Evolutionary conservation across 345 rosid genomes (phyloP).

Genomic region (Odontarrhena argentea): DNA sequence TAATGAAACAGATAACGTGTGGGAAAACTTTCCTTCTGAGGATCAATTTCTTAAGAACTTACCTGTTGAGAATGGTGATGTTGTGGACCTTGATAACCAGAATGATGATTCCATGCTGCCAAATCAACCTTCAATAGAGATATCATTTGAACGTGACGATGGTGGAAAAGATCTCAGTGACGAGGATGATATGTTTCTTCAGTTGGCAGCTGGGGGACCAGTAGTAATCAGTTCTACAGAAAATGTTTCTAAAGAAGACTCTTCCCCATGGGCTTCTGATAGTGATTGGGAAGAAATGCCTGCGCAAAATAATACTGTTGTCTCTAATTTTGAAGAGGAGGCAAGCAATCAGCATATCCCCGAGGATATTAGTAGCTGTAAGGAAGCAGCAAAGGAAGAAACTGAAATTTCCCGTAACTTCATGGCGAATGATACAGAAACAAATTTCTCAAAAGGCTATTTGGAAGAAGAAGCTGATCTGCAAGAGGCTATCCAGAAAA

Average conservation of each 20-base stretch:
- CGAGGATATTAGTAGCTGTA: slow-evolving; percentile 43
- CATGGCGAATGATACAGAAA: slow-evolving; percentile 38
- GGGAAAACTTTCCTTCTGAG: slow-evolving; percentile 43
- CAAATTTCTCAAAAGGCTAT: slow-evolving; percentile 57
- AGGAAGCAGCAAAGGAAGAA: slow-evolving; percentile 79
- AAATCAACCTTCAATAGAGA: slow-evolving; percentile 52
- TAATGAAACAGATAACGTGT: slow-evolving; percentile 34
- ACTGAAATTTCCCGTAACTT: slow-evolving; percentile 41
- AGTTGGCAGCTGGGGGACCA: slow-evolving; percentile 65
- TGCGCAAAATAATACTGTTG: slow-evolving; percentile 36
- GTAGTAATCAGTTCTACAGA: slow-evolving; percentile 46
- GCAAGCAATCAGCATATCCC: slow-evolving; percentile 41
- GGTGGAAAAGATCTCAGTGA: slow-evolving; percentile 47
- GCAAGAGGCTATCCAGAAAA: slow-evolving; percentile 87
- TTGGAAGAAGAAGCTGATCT: slow-evolving; percentile 81
- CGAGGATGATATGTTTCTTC: slow-evolving; percentile 73
- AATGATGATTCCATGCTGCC: slow-evolving; percentile 39
- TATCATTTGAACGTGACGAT: slow-evolving; percentile 75
- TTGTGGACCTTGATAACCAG: slow-evolving; percentile 43
- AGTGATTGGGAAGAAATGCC: slow-evolving; percentile 70
- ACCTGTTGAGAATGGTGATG: slow-evolving; percentile 35
- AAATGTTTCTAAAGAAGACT: slow-evolving; percentile 42
- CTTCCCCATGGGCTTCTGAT: slow-evolving; percentile 59
- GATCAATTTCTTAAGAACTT: slow-evolving; percentile 42
- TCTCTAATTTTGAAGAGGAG: slow-evolving; percentile 33